Evolutionary conservation across 768 basidiomycete species (phyloP).

Genomic region (Pulveroboletus frians): DNA sequence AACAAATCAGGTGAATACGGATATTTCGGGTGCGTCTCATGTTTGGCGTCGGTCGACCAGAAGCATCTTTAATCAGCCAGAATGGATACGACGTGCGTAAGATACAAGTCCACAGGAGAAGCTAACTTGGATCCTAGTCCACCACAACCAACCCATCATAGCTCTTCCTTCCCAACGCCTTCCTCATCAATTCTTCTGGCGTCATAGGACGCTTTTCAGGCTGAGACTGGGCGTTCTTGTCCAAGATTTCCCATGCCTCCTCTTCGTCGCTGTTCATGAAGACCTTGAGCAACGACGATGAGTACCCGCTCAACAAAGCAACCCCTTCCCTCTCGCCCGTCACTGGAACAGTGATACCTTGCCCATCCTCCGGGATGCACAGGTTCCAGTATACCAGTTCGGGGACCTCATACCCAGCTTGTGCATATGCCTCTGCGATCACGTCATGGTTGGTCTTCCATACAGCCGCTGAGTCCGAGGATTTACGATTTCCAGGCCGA

Average conservation of each 20-base stretch:
- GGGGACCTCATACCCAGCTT: slow-evolving; percentile 67
- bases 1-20: no score
- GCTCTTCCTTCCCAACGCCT: slow-evolving; percentile 43
- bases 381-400: slow-evolving; percentile 74
- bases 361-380: slow-evolving; percentile 16
- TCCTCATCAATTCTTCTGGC: slow-evolving; percentile 44
- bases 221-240: slow-evolving; percentile 21
- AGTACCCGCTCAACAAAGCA: slow-evolving; percentile 66
- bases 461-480: neutral
- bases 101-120: no score
- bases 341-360: slow-evolving; percentile 41
- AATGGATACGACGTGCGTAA: neutral
- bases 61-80: no score
- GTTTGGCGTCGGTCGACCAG: no score
- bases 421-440: slow-evolving; percentile 48
- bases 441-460: slow-evolving; percentile 64
- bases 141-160: slow-evolving; percentile 42
- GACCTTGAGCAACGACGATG: slow-evolving; percentile 62
- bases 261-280: slow-evolving; percentile 55
- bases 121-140: slow-evolving; percentile 4
- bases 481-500: no score
- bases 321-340: slow-evolving; percentile 53
- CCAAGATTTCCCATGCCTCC: slow-evolving; percentile 35
- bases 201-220: slow-evolving; percentile 33
- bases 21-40: no score